These are phyloP conservation scores for Solanum hybrid DNA, from an alignment of 305 asterid genomes.

Conservation along the genomic window DNA sequence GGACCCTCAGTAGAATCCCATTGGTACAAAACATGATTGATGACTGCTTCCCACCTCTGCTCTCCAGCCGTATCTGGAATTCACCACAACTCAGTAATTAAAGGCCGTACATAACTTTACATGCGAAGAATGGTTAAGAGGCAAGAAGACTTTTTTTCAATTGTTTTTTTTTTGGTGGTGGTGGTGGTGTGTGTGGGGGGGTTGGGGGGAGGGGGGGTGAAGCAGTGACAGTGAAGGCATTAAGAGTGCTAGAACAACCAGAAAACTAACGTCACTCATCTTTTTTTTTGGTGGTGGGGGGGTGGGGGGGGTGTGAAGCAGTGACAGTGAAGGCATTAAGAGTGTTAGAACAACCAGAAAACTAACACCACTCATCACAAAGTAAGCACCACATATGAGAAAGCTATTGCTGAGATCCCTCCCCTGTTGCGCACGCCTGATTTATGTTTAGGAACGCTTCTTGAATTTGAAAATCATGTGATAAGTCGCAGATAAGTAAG, in stretches of 20 bases:
- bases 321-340: neutral
- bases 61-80: slow-evolving; percentile 79
- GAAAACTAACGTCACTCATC: neutral
- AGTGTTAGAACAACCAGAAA: neutral
- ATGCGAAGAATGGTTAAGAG: neutral
- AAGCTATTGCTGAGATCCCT: neutral
- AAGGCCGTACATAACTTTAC: neutral
- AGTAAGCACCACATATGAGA: neutral
- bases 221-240: neutral
- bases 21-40: slow-evolving; percentile 90
- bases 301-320: neutral
- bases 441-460: neutral
- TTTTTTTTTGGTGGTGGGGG: neutral
- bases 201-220: neutral
- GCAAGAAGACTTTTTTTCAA: neutral
- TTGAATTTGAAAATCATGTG: neutral
- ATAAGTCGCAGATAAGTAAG: neutral
- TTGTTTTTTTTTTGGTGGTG: neutral
- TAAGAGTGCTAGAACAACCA: neutral
- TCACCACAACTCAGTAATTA: slow-evolving; percentile 9
- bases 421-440: neutral
- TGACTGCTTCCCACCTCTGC: slow-evolving; percentile 84
- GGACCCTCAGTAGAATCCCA: slow-evolving; percentile 75
- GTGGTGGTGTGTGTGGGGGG: neutral
- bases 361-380: neutral